phyloP scores from a whole-genome alignment of 768 basidiomycete genomes.

The Lactarius hengduanensis region DNA sequence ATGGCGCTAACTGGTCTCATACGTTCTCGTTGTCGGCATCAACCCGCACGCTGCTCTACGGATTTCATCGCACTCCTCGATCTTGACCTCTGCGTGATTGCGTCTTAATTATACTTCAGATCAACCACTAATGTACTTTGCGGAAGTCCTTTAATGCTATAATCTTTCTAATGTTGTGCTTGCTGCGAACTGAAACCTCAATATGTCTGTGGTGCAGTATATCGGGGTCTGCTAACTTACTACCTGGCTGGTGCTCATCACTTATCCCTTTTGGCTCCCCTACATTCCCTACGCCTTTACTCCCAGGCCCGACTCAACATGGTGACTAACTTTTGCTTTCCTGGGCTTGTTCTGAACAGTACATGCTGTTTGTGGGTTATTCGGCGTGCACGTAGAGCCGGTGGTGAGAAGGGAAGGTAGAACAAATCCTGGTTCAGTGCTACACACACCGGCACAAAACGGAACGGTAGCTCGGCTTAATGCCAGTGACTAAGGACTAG shows the following conservation, averaged over 20 bases:
- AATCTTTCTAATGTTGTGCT: neutral
- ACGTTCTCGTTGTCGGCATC: neutral
- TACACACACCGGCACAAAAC: neutral
- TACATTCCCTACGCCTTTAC: neutral
- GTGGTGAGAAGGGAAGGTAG: too few relatives aligned
- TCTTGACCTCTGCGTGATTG: neutral
- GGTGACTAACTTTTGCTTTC: too few relatives aligned
- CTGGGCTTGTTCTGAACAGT: too few relatives aligned
- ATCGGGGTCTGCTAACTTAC: neutral
- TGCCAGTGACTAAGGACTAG: neutral
- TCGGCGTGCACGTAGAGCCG: too few relatives aligned
- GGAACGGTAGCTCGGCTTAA: neutral
- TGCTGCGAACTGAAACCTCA: neutral
- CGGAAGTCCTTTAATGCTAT: neutral
- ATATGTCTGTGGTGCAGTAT: neutral
- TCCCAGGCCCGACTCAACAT: neutral
- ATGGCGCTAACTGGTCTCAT: neutral
- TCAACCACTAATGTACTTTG: neutral
- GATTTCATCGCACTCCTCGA: neutral
- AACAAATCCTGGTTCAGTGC: too few relatives aligned
- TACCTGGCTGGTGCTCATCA: neutral
- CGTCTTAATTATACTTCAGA: neutral
- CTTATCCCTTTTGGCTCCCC: neutral
- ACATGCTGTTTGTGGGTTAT: too few relatives aligned
- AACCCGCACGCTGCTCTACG: neutral